Conservation (phyloP, 1,139 yeast species). For the Blastobotrys serpentis region DNA sequence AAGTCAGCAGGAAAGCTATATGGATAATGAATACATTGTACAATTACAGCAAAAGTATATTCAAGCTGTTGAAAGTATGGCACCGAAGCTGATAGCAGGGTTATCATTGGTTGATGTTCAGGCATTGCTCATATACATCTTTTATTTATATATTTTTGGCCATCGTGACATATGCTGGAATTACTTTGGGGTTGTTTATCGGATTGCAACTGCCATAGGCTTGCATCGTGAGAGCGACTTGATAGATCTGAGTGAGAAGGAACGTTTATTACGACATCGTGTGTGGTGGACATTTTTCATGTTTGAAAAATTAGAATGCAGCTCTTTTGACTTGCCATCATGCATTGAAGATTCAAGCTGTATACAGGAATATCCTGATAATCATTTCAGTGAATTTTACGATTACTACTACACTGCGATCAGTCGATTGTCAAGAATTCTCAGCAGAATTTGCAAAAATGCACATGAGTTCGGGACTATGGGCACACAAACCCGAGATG, state of each 20-base stretch:
- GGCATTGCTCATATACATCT: background rate
- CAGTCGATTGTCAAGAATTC: background rate
- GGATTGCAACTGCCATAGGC: constrained; percentile 16
- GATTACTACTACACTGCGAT: background rate
- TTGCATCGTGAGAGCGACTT: constrained; percentile 24
- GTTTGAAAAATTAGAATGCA: constrained; percentile 53
- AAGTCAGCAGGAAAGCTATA: too few relatives aligned
- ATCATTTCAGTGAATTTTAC: background rate
- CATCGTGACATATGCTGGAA: background rate
- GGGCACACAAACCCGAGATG: background rate
- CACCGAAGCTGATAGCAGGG: background rate
- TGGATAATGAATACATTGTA: background rate
- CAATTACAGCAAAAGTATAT: background rate
- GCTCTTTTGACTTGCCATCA: constrained; percentile 56
- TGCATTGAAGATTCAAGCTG: constrained; percentile 41
- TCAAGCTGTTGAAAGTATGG: background rate
- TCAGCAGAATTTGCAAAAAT: background rate
- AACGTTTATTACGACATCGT: constrained; percentile 44
- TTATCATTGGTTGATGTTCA: background rate
- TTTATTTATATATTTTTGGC: background rate
- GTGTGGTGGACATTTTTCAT: constrained; percentile 59
- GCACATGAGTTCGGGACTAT: background rate
- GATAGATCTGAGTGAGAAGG: constrained; percentile 27
- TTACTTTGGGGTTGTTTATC: background rate
- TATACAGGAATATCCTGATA: background rate